phyloP scores from a whole-genome alignment of 2,329 filamentous ascomycete species.

The Pyrenochaeta sp. region DNA sequence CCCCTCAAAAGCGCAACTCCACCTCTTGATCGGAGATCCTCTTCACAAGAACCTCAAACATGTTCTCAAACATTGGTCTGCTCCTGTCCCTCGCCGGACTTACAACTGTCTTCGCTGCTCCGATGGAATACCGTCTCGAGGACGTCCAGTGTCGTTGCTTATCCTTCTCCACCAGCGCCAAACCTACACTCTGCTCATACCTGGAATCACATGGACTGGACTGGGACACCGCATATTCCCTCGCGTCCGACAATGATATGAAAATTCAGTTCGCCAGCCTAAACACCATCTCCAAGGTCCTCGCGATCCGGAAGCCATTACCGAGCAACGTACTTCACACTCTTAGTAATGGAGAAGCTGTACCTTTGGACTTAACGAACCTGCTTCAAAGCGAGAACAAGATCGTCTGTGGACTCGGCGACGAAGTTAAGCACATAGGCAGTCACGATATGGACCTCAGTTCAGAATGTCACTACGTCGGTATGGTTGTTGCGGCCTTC shows the following conservation, averaged over 20 bases:
- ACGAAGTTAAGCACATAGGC: constrained; percentile 29
- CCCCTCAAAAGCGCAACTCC: not conserved
- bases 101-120: constrained; percentile 15
- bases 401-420: constrained; percentile 35
- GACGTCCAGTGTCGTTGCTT: constrained; percentile 38
- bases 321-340: constrained; percentile 27
- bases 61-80: constrained; percentile 9
- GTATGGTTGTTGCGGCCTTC: constrained; percentile 27
- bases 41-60: constrained; percentile 2
- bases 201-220: constrained; percentile 29
- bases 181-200: constrained; percentile 30
- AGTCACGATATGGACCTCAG: constrained; percentile 2
- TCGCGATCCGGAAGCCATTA: constrained; percentile 25
- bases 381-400: constrained; percentile 24
- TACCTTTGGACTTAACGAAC: constrained; percentile 9
- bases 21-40: not conserved
- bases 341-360: constrained; percentile 19
- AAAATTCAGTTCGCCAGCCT: constrained; percentile 36
- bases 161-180: constrained; percentile 27
- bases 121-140: constrained; percentile 22
- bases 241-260: constrained; percentile 32
- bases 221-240: constrained; percentile 32
- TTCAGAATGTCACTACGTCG: constrained; percentile 23
- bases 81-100: constrained; percentile 12
- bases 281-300: constrained; percentile 28